Conservation (phyloP, 2,329 filamentous ascomycete species). For the Hymenoscyphus salicellus region DNA sequence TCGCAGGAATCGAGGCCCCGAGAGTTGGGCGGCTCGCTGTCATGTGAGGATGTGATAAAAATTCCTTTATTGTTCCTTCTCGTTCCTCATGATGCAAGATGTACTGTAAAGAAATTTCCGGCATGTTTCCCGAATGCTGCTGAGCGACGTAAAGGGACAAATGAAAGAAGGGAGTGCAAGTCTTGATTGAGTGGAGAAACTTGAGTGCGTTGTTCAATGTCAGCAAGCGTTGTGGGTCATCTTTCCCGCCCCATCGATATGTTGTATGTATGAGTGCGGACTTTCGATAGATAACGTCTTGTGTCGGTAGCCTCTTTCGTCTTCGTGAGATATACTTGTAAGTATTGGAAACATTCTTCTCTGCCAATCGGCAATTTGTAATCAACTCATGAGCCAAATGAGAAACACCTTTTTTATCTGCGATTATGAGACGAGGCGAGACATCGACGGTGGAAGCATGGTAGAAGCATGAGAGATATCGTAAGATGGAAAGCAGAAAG, state of each 20-base stretch:
- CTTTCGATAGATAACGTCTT: background rate
- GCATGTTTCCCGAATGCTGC: background rate
- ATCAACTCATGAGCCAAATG: background rate
- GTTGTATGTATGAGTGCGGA: background rate
- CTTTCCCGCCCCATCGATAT: background rate
- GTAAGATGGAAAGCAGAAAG: background rate
- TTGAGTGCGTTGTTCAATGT: too few species aligned
- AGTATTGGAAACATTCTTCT: background rate
- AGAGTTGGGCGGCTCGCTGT: slow-evolving; percentile 1
- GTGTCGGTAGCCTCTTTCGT: background rate
- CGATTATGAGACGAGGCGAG: background rate
- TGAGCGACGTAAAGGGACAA: background rate
- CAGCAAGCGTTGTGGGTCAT: too few species aligned
- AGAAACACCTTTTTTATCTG: background rate
- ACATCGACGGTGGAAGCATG: background rate
- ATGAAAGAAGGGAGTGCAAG: background rate
- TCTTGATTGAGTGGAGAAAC: too few species aligned
- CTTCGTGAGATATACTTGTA: background rate
- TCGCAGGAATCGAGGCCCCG: background rate
- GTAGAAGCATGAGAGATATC: background rate
- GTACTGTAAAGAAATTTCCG: background rate
- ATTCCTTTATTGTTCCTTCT: too few species aligned
- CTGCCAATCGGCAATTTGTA: background rate
- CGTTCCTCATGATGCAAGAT: background rate
- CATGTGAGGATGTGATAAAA: background rate